Conservation (phyloP, 78 protist genomes). For the Polysphondylium violaceum region DNA sequence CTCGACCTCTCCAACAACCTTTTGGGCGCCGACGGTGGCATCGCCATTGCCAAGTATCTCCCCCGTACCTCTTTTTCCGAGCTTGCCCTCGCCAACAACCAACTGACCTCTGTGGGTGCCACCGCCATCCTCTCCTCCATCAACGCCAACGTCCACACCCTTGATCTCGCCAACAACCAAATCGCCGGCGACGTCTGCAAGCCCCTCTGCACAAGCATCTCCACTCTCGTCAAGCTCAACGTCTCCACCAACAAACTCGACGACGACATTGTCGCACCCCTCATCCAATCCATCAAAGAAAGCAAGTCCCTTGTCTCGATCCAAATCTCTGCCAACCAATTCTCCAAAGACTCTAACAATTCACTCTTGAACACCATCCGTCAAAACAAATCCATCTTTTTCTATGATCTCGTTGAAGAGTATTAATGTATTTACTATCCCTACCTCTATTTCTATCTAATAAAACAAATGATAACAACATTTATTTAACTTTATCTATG, state of each 20-base stretch:
- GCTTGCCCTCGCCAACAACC: slow-evolving; percentile 18
- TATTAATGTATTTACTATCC: no score
- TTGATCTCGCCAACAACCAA: slow-evolving; percentile 49
- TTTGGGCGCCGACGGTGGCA: slow-evolving; percentile 44
- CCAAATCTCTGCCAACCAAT: slow-evolving; percentile 62
- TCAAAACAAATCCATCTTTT: slow-evolving; percentile 63
- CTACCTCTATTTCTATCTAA: no score
- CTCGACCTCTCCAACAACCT: slow-evolving; percentile 43
- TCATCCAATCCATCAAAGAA: not conserved
- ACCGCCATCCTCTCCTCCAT: not conserved
- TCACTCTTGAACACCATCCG: slow-evolving; percentile 19
- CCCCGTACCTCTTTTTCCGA: not conserved
- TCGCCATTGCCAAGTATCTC: slow-evolving; percentile 14
- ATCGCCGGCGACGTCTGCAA: not conserved
- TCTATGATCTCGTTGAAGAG: slow-evolving; percentile 67
- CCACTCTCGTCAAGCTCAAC: slow-evolving; percentile 27
- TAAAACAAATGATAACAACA: no score
- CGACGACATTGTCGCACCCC: slow-evolving; percentile 23
- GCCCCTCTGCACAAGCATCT: not conserved
- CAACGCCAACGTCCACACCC: not conserved
- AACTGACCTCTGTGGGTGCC: slow-evolving; percentile 19
- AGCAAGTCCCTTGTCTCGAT: slow-evolving; percentile 29
- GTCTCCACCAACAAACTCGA: slow-evolving; percentile 46
- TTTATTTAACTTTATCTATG: slow-evolving; percentile 10
- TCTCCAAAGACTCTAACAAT: slow-evolving; percentile 59